Conservation (phyloP, 2,329 filamentous ascomycete species). For the Helotiales sp. region DNA sequence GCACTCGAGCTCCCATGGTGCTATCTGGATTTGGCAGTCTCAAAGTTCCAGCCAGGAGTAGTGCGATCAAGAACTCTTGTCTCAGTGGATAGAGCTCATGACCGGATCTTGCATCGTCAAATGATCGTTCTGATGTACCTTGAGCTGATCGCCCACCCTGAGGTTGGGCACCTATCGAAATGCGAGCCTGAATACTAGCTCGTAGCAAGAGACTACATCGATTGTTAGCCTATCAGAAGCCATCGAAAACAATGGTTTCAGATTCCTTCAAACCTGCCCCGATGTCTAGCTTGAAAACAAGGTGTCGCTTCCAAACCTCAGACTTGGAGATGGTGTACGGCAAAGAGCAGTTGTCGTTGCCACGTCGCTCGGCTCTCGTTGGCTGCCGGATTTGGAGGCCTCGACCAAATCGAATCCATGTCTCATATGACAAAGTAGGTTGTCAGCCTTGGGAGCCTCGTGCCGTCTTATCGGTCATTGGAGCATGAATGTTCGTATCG, state of each 20-base stretch:
- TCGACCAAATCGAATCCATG: not conserved
- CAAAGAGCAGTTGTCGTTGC: slow-evolving; percentile 2
- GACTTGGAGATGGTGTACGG: slow-evolving; percentile 7
- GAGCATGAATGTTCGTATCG: not conserved
- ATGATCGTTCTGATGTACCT: slow-evolving; percentile 21
- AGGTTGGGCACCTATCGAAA: slow-evolving; percentile 15
- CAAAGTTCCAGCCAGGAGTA: slow-evolving; percentile 1
- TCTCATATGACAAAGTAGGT: not conserved
- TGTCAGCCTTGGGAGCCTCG: slow-evolving; percentile 5
- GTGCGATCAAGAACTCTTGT: slow-evolving; percentile 3
- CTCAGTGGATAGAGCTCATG: slow-evolving; percentile 7
- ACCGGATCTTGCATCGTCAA: slow-evolving; percentile 19
- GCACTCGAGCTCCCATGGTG: not conserved
- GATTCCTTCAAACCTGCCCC: slow-evolving; percentile 3
- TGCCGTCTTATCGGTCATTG: not conserved
- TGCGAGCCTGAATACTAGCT: slow-evolving; percentile 15
- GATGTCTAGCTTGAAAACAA: slow-evolving; percentile 12
- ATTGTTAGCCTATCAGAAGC: slow-evolving; percentile 14
- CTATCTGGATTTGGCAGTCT: not conserved
- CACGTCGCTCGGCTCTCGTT: slow-evolving; percentile 1
- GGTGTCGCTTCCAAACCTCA: slow-evolving; percentile 1
- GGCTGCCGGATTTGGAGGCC: slow-evolving; percentile 1
- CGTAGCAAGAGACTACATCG: slow-evolving; percentile 8
- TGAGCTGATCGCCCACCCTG: slow-evolving; percentile 4
- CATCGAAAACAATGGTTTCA: slow-evolving; percentile 8